Evolutionary conservation across 768 basidiomycete species (phyloP).

Genomic region (Rhodosporidiobolus sp.): DNA sequence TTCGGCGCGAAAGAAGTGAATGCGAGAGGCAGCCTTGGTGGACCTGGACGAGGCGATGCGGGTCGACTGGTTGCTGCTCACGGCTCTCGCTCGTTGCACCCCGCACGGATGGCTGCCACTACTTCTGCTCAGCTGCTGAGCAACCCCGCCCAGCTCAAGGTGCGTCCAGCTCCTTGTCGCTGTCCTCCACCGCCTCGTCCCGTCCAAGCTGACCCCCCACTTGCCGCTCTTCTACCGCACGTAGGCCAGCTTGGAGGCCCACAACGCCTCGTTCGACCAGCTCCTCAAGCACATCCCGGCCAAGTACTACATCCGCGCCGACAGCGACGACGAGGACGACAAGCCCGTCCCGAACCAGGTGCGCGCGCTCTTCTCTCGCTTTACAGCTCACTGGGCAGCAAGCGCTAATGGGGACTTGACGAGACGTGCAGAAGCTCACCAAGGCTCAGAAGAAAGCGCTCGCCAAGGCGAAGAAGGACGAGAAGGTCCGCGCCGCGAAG

Average conservation of each 20-base stretch:
- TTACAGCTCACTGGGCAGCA: not conserved
- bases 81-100: no score
- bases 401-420: not conserved
- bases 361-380: not conserved
- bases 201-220: not conserved
- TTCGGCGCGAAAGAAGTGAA: no score
- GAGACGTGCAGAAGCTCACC: constrained; percentile 46
- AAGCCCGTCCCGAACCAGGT: constrained; percentile 2
- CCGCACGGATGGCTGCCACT: no score
- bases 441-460: constrained; percentile 79
- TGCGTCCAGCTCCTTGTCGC: not conserved
- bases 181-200: not conserved
- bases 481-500: constrained; percentile 31
- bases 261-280: constrained; percentile 81
- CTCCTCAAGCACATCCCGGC: constrained; percentile 82
- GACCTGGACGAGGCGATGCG: no score
- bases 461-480: constrained; percentile 84
- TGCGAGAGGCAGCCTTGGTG: no score
- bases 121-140: no score
- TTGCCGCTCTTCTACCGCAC: not conserved
- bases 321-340: constrained; percentile 78
- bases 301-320: constrained; percentile 75
- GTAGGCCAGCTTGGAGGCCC: constrained; percentile 61
- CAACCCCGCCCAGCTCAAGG: constrained; percentile 26
- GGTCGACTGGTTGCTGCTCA: no score